These are phyloP conservation scores for Saccharomyces hybrid DNA, from an alignment of 1,139 yeast species.

Conservation along the genomic window DNA sequence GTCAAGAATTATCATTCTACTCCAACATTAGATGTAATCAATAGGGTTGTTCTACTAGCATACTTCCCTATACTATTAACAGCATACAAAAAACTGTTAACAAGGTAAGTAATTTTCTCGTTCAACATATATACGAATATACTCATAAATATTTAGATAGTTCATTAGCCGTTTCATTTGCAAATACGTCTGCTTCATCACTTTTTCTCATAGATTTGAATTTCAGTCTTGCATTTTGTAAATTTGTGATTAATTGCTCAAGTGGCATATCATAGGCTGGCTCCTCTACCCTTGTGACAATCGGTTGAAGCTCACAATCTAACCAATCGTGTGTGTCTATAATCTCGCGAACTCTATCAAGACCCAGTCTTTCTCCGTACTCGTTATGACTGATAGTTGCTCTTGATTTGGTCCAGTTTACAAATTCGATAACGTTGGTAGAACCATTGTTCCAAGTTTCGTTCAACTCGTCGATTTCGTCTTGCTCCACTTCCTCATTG, in stretches of 20 bases:
- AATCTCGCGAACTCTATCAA: slow-evolving; percentile 22
- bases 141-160: slow-evolving; percentile 14
- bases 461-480: slow-evolving; percentile 13
- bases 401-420: slow-evolving; percentile 12
- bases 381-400: slow-evolving; percentile 13
- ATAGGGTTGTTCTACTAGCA: slow-evolving; percentile 24
- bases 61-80: slow-evolving; percentile 31
- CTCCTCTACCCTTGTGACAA: neutral
- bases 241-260: neutral
- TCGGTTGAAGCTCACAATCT: slow-evolving; percentile 2
- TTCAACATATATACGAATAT: neutral
- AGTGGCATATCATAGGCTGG: neutral
- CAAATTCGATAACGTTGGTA: slow-evolving; percentile 7
- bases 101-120: neutral
- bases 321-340: slow-evolving; percentile 30
- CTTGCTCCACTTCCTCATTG: slow-evolving; percentile 6
- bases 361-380: slow-evolving; percentile 25
- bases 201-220: slow-evolving; percentile 11
- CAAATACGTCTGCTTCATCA: slow-evolving; percentile 19
- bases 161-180: slow-evolving; percentile 25
- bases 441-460: slow-evolving; percentile 6
- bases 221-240: slow-evolving; percentile 21
- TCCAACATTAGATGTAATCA: slow-evolving; percentile 16
- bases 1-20: slow-evolving; percentile 35
- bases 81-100: slow-evolving; percentile 21